Conservation (phyloP, 495 filamentous ascomycete species). For the Penicillium antarcticum region DNA sequence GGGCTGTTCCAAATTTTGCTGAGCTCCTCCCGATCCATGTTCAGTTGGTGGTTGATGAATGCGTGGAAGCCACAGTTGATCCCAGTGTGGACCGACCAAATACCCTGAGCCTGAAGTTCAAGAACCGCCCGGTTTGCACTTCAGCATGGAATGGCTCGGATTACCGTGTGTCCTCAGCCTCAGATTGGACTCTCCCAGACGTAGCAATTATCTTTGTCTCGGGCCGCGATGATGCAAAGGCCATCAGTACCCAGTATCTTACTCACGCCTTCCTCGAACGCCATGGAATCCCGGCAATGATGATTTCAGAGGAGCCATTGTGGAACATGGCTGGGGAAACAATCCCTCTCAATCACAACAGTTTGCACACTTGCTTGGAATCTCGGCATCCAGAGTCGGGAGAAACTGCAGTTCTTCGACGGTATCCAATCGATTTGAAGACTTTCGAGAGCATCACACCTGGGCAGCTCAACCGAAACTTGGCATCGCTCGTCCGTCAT, state of each 20-base stretch:
- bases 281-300: conserved; percentile 62
- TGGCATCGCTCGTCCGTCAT: conserved; percentile 62
- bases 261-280: conserved; percentile 62
- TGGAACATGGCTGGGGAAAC: conserved; percentile 44
- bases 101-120: conserved; percentile 55
- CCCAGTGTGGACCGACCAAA: conserved; percentile 37
- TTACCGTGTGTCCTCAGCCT: conserved; percentile 42
- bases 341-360: conserved; percentile 49
- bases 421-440: conserved; percentile 68
- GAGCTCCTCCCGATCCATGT: conserved; percentile 75
- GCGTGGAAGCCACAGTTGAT: conserved; percentile 51
- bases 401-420: conserved; percentile 49
- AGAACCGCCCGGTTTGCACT: conserved; percentile 48
- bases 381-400: conserved; percentile 50
- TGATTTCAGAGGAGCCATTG: conserved; percentile 60
- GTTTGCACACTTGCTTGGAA: conserved; percentile 68
- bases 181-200: conserved; percentile 65
- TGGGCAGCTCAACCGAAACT: conserved; percentile 69
- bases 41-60: conserved; percentile 73
- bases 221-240: conserved; percentile 45
- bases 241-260: conserved; percentile 48
- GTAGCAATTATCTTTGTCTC: conserved; percentile 68
- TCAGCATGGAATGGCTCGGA: conserved; percentile 45
- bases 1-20: conserved; percentile 52
- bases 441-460: conserved; percentile 72